Evolutionary conservation across 306 rosid species (phyloP).

Genomic region (Cucumis cinereus): DNA sequence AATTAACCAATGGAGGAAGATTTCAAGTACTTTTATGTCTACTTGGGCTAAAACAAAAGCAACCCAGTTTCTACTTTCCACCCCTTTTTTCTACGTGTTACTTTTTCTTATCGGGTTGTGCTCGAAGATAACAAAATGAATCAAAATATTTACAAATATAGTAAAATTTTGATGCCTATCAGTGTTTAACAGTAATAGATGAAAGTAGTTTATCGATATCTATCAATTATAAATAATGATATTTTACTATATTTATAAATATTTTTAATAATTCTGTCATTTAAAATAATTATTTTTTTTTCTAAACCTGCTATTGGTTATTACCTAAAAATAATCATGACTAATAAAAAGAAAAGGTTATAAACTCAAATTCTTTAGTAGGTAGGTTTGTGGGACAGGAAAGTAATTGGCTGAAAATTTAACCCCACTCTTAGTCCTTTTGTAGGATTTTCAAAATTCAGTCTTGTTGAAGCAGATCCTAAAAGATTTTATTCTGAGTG

Average conservation of each 20-base stretch:
- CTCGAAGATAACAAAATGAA: no score
- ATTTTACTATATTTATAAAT: no score
- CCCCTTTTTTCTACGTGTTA: neutral
- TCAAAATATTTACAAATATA: no score
- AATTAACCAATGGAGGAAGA: conserved; percentile 19
- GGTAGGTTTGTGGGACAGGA: neutral
- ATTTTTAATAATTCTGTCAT: no score
- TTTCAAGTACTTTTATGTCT: conserved; percentile 16
- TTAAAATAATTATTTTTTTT: no score
- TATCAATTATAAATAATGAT: no score
- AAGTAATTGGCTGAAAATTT: conserved; percentile 2
- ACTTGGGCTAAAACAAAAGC: conserved; percentile 12
- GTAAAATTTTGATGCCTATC: no score
- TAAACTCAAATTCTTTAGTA: neutral
- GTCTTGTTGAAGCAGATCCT: neutral
- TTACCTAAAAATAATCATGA: neutral
- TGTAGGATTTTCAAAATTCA: neutral
- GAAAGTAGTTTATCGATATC: no score
- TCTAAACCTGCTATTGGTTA: neutral
- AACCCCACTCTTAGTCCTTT: neutral
- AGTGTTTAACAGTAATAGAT: no score
- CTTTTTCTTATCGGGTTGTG: neutral
- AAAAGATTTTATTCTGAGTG: neutral
- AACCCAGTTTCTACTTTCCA: conserved; percentile 6
- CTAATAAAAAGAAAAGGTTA: neutral